Evolutionary conservation across 805 yeast genomes (phyloP), one percentile per base, ranked within the genome.

Genomic region (Yarrowia sp.): DNA sequence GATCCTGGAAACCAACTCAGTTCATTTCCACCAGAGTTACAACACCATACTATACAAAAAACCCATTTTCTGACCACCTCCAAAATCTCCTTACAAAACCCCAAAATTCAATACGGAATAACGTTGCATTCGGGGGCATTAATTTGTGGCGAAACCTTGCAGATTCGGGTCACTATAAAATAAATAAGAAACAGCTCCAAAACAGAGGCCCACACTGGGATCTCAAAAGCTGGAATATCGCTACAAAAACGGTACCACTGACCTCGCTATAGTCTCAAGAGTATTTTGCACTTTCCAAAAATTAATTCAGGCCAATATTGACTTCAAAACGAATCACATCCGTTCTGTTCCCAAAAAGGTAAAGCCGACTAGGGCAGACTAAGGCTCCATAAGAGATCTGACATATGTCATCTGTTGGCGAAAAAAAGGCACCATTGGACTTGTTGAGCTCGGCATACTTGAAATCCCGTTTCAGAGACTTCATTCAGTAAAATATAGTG

Each of bases 91-190:
- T 7, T 28, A 12, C n/a, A 36, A 36, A 41, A 2, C 3, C 4
- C 5, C 48, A 14, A 43, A 43, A 43, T 43, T 24, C 32, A 24
- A 43, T 14, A 4, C 12, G 16, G 28, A 4, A 12, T 43, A 43
- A 43, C 48, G 48, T 43, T 43, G 48, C 48, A 43, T 43, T n/a
- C 32, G 19, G 48, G 48, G 48, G 19, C 48, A 43, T 43, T 43
- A 43, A 43, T 43, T 43, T n/a, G 48, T 24, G 48, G 30, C 48
- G 48, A 43, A 43, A 43, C 48, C 48, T 43, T 43, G 48, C 48
- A 43, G 48, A 43, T 43, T 43, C 19, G 48, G 46, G 48, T 7
- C 14, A 43, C 48, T 43, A 30, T 43, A 43, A 43, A 43, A 41
- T 7, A 3, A 24, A 19, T 24, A 38, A 38, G 19, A 38, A 6